These are phyloP conservation scores for Pistacia integerrima DNA, from an alignment of 345 rosid species.

Conservation along the genomic window DNA sequence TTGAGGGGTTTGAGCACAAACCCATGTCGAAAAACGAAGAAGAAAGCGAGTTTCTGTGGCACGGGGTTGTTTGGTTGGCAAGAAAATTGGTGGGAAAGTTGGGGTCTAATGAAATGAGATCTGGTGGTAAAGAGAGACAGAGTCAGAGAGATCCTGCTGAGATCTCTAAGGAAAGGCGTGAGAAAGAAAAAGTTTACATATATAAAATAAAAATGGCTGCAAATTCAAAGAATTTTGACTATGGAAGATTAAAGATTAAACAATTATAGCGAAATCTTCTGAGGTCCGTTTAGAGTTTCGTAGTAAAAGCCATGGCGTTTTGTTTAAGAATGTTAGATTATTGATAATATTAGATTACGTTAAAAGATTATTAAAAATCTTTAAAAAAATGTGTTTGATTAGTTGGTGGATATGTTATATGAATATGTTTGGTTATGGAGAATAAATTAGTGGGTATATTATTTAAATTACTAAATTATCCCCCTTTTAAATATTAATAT, in stretches of 20 bases:
- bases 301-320: no score
- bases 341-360: no score
- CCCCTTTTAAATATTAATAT: no score
- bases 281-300: no score
- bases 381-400: no score
- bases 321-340: no score
- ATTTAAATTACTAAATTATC: no score
- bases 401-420: no score
- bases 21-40: conserved; percentile 35
- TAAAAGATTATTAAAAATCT: no score
- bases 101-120: neutral
- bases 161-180: neutral
- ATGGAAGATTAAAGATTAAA: neutral
- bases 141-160: conserved; percentile 8
- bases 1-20: conserved; percentile 31
- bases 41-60: neutral
- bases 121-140: no score
- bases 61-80: neutral
- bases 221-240: neutral
- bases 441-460: no score
- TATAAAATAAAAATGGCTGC: neutral
- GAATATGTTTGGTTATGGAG: no score
- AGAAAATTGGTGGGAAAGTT: neutral
- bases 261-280: neutral
- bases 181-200: neutral